A percentile compares a stretch with the other conserved stretches of the same genome.
Evolutionary conservation across 129 eudicot genomes (phyloP).

Genomic region (Artemisia annua): DNA sequence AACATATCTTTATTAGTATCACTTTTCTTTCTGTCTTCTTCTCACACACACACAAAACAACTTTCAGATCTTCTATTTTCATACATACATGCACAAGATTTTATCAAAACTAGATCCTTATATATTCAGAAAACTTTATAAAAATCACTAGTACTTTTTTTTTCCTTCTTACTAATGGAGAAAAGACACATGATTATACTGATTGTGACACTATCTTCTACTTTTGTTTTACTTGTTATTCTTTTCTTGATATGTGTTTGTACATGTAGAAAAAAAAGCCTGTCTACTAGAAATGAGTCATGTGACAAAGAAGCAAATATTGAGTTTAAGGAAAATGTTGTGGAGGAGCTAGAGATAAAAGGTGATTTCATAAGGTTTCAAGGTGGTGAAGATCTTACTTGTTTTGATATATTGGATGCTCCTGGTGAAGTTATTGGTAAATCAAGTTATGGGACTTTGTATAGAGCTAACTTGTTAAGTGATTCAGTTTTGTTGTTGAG

Average conservation of each 20-base stretch:
- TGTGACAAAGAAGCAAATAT: slow-evolving; percentile 48
- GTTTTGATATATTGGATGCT: slow-evolving; percentile 78
- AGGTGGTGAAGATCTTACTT: slow-evolving; percentile 80
- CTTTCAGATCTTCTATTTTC: slow-evolving; percentile 19
- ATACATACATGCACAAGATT: not conserved
- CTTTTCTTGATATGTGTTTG: slow-evolving; percentile 39
- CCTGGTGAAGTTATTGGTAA: slow-evolving; percentile 95
- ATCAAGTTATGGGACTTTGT: slow-evolving; percentile 85
- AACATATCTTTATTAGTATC: slow-evolving; percentile 21
- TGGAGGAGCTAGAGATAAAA: slow-evolving; percentile 43
- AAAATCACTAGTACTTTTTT: too few species aligned
- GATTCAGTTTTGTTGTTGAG: slow-evolving; percentile 62
- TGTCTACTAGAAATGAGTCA: slow-evolving; percentile 19
- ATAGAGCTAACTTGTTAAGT: slow-evolving; percentile 63
- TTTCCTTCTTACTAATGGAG: slow-evolving; percentile 45
- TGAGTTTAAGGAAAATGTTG: slow-evolving; percentile 47
- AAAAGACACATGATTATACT: slow-evolving; percentile 48
- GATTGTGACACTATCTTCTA: slow-evolving; percentile 41
- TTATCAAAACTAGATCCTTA: slow-evolving; percentile 31
- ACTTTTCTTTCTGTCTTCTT: slow-evolving; percentile 31
- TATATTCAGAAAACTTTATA: slow-evolving; percentile 7
- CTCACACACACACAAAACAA: slow-evolving; percentile 25
- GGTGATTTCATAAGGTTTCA: slow-evolving; percentile 68
- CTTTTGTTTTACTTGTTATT: slow-evolving; percentile 31
- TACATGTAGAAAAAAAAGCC: slow-evolving; percentile 42